Percentiles rank a stretch among this genome's conserved stretches.
phyloP scores from a whole-genome alignment of 331 rosid genomes.

The Cucumis variabilis region DNA sequence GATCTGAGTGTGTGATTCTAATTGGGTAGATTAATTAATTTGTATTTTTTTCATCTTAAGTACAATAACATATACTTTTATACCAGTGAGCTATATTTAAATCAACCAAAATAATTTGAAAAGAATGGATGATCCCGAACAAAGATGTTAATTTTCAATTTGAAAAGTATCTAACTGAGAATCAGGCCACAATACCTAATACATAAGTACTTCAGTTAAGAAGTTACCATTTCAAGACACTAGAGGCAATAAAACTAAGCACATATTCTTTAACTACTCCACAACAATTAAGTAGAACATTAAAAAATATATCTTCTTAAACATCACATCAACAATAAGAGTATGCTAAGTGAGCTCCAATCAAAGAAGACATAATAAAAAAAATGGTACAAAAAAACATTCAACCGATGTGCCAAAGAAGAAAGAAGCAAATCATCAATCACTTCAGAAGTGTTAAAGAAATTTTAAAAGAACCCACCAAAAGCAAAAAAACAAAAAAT shows the following conservation, averaged over 20 bases:
- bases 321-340: constrained; percentile 23
- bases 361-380: neutral
- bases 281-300: too few relatives aligned
- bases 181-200: neutral
- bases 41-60: too few relatives aligned
- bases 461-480: neutral
- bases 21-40: neutral
- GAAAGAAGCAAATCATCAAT: neutral
- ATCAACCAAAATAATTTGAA: neutral
- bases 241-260: too few relatives aligned
- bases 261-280: too few relatives aligned
- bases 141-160: neutral
- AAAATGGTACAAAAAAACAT: neutral
- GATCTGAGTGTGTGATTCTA: constrained; percentile 5
- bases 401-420: neutral
- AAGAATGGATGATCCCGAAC: neutral
- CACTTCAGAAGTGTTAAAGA: constrained; percentile 1
- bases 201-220: neutral
- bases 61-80: too few relatives aligned
- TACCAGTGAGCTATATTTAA: neutral
- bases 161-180: neutral
- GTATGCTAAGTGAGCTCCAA: neutral
- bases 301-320: neutral
- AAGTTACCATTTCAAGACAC: constrained; percentile 20
- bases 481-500: neutral